A percentile compares a stretch with the other conserved stretches of the same genome.
These are phyloP conservation scores for Dryadomyces sulphureus DNA, from an alignment of 2,329 filamentous ascomycete species.

Conservation along the genomic window DNA sequence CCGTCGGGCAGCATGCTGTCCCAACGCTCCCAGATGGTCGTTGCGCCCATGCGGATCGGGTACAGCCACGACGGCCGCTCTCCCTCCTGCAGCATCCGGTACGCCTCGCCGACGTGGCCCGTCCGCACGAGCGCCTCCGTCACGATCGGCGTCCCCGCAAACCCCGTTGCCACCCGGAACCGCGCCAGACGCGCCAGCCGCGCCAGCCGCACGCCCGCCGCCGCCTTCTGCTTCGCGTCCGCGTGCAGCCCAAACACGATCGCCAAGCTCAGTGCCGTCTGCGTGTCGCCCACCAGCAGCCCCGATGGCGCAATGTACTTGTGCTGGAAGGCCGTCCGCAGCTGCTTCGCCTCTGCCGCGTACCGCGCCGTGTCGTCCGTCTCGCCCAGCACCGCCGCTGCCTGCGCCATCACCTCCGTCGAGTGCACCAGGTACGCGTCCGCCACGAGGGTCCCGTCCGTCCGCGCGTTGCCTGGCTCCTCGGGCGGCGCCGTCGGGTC, in stretches of 20 bases:
- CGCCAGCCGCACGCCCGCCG: constrained; percentile 6
- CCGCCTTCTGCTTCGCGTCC: neutral
- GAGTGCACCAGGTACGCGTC: constrained; percentile 23
- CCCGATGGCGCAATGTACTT: constrained; percentile 14
- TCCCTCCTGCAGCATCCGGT: constrained; percentile 21
- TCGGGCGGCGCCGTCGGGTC: constrained; percentile 22
- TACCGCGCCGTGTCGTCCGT: constrained; percentile 12
- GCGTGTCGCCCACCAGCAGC: constrained; percentile 13
- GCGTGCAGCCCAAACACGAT: constrained; percentile 13
- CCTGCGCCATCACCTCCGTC: constrained; percentile 15
- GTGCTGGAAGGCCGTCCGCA: constrained; percentile 14
- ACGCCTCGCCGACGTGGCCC: constrained; percentile 9
- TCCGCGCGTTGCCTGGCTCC: constrained; percentile 18
- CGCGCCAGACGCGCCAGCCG: constrained; percentile 4
- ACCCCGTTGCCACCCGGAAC: constrained; percentile 14
- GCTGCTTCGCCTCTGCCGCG: constrained; percentile 7
- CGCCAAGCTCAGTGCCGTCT: constrained; percentile 16
- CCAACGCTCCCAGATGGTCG: constrained; percentile 27
- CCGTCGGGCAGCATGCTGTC: constrained; percentile 23
- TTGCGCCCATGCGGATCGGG: constrained; percentile 22
- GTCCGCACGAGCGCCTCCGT: constrained; percentile 7
- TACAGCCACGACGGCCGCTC: constrained; percentile 22
- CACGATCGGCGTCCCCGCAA: constrained; percentile 15
- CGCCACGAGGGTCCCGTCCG: constrained; percentile 20
- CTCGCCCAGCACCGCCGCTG: constrained; percentile 13